A percentile compares a stretch with the other conserved stretches of the same genome.
Evolutionary conservation across 805 yeast genomes (phyloP).

Genomic region (Wickerhamomyces queroliae): DNA sequence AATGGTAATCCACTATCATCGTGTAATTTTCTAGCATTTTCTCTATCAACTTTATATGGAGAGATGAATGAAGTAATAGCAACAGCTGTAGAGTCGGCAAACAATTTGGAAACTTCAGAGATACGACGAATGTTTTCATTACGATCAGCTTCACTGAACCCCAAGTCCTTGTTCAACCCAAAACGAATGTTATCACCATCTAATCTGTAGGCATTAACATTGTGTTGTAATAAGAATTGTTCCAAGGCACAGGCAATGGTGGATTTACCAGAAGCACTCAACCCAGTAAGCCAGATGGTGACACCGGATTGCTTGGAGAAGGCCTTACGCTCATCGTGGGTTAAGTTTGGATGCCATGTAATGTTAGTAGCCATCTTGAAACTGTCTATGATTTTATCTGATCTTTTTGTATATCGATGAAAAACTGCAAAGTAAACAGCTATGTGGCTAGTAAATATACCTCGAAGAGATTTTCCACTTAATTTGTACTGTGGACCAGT

Average conservation of each 20-base stretch:
- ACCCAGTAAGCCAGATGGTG: constrained; percentile 93
- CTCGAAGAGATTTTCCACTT: too few species aligned
- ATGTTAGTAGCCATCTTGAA: constrained; percentile 83
- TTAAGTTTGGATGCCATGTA: constrained; percentile 92
- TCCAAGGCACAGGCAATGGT: constrained; percentile 95
- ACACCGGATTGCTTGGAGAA: constrained; percentile 79
- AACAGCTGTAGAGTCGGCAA: constrained; percentile 87
- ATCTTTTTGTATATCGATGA: too few species aligned
- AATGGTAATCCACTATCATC: constrained; percentile 71
- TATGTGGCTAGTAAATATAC: too few species aligned
- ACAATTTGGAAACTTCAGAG: constrained; percentile 88
- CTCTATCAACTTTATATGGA: constrained; percentile 84
- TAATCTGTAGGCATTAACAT: constrained; percentile 74
- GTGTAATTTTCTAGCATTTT: constrained; percentile 80
- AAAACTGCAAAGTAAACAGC: too few species aligned
- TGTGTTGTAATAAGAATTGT: constrained; percentile 65
- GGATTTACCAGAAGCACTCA: constrained; percentile 89
- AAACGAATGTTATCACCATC: constrained; percentile 95
- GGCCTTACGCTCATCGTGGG: constrained; percentile 71
- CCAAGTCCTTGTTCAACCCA: constrained; percentile 92
- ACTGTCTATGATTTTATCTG: too few species aligned
- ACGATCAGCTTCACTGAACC: constrained; percentile 86
- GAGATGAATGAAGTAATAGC: constrained; percentile 90
- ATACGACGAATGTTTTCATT: constrained; percentile 94
- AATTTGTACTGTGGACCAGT: too few species aligned